These are phyloP conservation scores for Lippia alba DNA, from an alignment of 305 asterid species.

Conservation along the genomic window DNA sequence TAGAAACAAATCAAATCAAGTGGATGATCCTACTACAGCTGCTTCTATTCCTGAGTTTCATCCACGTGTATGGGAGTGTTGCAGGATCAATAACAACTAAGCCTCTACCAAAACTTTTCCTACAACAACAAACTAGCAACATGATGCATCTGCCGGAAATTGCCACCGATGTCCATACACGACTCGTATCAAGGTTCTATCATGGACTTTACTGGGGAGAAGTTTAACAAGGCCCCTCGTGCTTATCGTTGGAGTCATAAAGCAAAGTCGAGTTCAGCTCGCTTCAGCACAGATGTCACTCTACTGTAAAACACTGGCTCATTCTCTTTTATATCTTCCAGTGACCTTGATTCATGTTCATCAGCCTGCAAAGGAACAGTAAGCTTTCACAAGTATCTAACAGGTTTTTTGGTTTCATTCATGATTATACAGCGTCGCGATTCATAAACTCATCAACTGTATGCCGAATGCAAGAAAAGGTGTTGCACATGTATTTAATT, in stretches of 20 bases:
- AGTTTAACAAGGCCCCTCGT: background rate
- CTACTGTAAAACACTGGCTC: slow-evolving; percentile 74
- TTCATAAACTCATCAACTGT: background rate
- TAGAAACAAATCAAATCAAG: no score
- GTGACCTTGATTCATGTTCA: slow-evolving; percentile 80
- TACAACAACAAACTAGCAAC: background rate
- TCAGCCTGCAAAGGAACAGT: slow-evolving; percentile 62
- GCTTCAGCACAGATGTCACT: slow-evolving; percentile 77
- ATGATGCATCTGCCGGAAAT: background rate
- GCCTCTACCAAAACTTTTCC: slow-evolving; percentile 20
- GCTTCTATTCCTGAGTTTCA: background rate
- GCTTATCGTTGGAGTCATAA: slow-evolving; percentile 37
- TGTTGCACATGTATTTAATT: background rate
- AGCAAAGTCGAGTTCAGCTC: slow-evolving; percentile 76
- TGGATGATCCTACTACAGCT: background rate
- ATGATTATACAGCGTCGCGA: background rate
- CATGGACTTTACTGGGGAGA: background rate
- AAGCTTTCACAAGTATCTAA: slow-evolving; percentile 12
- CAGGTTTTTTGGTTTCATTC: background rate
- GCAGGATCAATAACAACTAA: slow-evolving; percentile 1
- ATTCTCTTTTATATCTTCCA: slow-evolving; percentile 64
- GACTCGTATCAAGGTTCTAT: background rate
- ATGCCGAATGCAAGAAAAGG: background rate
- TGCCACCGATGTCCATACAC: slow-evolving; percentile 7
- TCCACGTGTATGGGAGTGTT: background rate